Conservation (phyloP, 2,329 filamentous ascomycete species). For the Diplodia mutila region DNA sequence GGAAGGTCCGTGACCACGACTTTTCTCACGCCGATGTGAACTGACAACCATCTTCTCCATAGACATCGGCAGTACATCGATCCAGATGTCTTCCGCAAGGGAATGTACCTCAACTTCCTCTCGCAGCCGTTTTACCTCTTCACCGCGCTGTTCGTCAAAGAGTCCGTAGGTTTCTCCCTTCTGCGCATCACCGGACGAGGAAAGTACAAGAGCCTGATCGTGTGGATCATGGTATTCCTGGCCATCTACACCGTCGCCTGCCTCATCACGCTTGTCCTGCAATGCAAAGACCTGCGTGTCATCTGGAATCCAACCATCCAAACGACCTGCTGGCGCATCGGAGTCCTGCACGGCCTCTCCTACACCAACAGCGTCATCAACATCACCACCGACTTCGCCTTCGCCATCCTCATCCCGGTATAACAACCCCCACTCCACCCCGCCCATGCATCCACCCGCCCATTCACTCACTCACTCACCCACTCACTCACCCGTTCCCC, state of each 20-base stretch:
- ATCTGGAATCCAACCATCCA: slow-evolving; percentile 50
- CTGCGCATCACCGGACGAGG: slow-evolving; percentile 49
- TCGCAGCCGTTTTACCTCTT: slow-evolving; percentile 53
- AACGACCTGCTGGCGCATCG: slow-evolving; percentile 48
- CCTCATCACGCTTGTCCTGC: slow-evolving; percentile 53
- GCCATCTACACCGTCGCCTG: slow-evolving; percentile 49
- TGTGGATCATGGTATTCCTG: slow-evolving; percentile 52
- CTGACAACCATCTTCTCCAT: slow-evolving; percentile 47
- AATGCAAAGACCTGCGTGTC: slow-evolving; percentile 52
- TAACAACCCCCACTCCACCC: no score
- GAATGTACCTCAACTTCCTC: slow-evolving; percentile 54
- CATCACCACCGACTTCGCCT: slow-evolving; percentile 48
- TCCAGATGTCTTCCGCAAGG: slow-evolving; percentile 37
- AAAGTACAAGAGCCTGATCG: slow-evolving; percentile 48
- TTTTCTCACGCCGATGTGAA: slow-evolving; percentile 48
- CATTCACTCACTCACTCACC: no score
- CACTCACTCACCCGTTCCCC: background rate
- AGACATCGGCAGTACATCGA: slow-evolving; percentile 51
- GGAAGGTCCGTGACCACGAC: slow-evolving; percentile 46
- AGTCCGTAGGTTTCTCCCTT: slow-evolving; percentile 55
- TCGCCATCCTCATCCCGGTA: slow-evolving; percentile 46
- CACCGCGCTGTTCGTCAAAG: slow-evolving; percentile 52
- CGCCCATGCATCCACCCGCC: no score
- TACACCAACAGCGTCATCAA: slow-evolving; percentile 52
- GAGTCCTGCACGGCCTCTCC: slow-evolving; percentile 47